Evolutionary conservation across 805 yeast species (phyloP).

Genomic region (Zygotorulaspora sp.): DNA sequence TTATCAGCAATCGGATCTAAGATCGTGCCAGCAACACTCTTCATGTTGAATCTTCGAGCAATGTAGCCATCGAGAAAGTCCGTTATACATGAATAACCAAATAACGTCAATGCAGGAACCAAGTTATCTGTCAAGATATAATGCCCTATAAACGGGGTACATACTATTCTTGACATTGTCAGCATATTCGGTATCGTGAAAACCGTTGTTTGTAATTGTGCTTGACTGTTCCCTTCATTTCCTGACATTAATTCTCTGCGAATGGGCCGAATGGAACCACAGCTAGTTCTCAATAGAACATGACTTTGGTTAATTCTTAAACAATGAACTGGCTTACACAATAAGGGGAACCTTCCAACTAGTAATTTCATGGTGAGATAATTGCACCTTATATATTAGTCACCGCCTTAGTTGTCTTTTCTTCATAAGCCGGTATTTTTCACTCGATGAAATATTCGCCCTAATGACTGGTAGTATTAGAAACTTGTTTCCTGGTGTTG

Average conservation of each 20-base stretch:
- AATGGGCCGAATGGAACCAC: too few species aligned
- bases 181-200: slow-evolving; percentile 84
- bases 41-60: slow-evolving; percentile 74
- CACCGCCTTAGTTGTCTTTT: too few species aligned
- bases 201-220: slow-evolving; percentile 37
- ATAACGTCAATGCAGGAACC: slow-evolving; percentile 62
- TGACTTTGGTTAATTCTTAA: too few species aligned
- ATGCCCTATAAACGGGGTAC: slow-evolving; percentile 84
- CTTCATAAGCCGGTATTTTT: too few species aligned
- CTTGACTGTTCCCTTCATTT: slow-evolving; percentile 32
- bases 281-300: too few species aligned
- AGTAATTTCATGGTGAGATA: too few species aligned
- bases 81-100: slow-evolving; percentile 81
- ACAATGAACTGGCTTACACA: too few species aligned
- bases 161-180: slow-evolving; percentile 71
- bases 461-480: too few species aligned
- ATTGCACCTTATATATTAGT: too few species aligned
- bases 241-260: background rate
- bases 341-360: too few species aligned
- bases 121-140: slow-evolving; percentile 62
- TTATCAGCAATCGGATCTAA: slow-evolving; percentile 96
- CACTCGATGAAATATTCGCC: too few species aligned
- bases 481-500: too few species aligned
- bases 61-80: slow-evolving; percentile 90
- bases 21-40: slow-evolving; percentile 81